Evolutionary conservation across 2,329 filamentous ascomycete genomes (phyloP), one percentile per base, ranked within the genome.

Genomic region (Apiospora hydei): DNA sequence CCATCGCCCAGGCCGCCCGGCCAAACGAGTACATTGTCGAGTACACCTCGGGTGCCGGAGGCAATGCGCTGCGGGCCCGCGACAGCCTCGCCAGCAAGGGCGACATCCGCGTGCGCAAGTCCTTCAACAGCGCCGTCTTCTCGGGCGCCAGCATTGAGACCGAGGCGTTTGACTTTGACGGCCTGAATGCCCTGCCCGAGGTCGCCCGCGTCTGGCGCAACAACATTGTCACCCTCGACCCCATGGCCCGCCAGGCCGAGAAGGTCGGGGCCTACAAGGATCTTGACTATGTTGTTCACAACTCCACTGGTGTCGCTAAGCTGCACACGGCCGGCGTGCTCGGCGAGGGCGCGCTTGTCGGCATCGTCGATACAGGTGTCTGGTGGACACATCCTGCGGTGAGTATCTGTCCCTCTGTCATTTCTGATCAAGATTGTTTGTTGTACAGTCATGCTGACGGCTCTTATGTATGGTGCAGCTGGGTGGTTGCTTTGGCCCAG

Each of bases 111-210:
- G 74, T 79, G 67, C 76, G 78, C 18, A 78, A 77, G 69, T 75
- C 74, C 57, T 80, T 79, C 71, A 69, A 77, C 38, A 79, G 74
- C 41, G 71, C 73, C 18, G 72, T 80, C 49, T 80, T 80, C 72
- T 76, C 76, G 10, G 79, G 78, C 47, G 79, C 78, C 44, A 80
- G 75, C 71, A 75, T 80, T 38, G 76, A 79, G 73, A 77, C 77
- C 5, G 78, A 77, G 38, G 74, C 73, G 61, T 75, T 76, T 71
- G 76, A 77, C 67, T 69, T 79, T 71, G 71, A 84, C 53, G 72
- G 72, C 69, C 72, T 92, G 57, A 71, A 72, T 67, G 73, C 69
- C 24, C 71, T 81, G 34, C 74, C 75, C 38, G 79, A 75, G 18
- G 75, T 83, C 80, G 41, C 70, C 2, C 72, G 71, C 41, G 75